Evolutionary conservation across 2,329 filamentous ascomycete genomes (phyloP), one percentile per base, ranked within the genome.

Genomic region (Botrytis aclada): DNA sequence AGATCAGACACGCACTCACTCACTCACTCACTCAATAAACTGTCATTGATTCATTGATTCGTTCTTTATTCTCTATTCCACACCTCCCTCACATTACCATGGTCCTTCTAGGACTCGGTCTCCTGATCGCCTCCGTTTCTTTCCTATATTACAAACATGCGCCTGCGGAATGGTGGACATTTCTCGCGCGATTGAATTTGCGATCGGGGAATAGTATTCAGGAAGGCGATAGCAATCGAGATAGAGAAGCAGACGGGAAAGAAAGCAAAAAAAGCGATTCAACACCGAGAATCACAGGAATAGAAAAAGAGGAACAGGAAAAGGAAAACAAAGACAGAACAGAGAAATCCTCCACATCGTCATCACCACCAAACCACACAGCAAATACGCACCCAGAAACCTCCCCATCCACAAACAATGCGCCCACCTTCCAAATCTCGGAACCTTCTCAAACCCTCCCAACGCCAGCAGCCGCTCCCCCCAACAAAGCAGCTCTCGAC

Each of bases 71-170:
- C 25, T 10, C 16, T 62, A 25, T 18, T 9, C n/a, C 61, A 43
- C 4, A 10, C 37, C 32, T 6, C 16, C 37, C 32, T 6, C 16
- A n/a, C 10, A 54, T 4, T 47, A 54, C n/a, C 16, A 71, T 71
- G 69, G 69, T 54, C 43, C 58, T 66, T 22, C n/a, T 91, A 75
- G 89, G 88, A 75, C 81, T 90, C 75, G 89, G 89, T n/a, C 83
- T 92, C 75, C 84, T 91, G 77, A 80, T 91, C 75, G 89, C 86
- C 61, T 89, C 89, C 0, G 82, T 90, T 72, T 84, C 90, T 63
- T 87, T 86, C 78, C 81, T 90, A 75, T 82, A 86, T 77, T 83
- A 90, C 74, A 85, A 85, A 58, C 86, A 86, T 72, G 86, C 85
- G 67, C 81, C 84, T 63, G 85, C 87, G 82, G 81, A 88, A 65